These are phyloP conservation scores for Fraxinus floribunda DNA, from an alignment of 305 asterid species.

Conservation along the genomic window DNA sequence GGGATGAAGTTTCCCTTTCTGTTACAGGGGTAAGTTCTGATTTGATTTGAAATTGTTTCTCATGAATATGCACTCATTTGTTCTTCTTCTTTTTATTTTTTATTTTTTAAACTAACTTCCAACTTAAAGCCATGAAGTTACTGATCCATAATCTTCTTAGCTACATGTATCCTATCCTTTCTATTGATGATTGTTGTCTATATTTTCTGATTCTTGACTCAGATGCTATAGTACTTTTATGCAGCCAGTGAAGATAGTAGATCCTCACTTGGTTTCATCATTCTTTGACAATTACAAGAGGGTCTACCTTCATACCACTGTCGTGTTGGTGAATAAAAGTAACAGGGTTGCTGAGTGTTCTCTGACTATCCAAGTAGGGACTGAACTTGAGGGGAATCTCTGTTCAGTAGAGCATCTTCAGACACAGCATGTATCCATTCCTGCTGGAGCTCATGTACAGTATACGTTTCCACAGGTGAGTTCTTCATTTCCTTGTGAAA, in stretches of 20 bases:
- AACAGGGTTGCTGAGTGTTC: conserved; percentile 59
- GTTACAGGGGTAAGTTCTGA: conserved; percentile 79
- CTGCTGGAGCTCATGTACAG: conserved; percentile 54
- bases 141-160: conserved; percentile 1
- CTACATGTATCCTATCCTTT: not conserved
- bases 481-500: conserved; percentile 20
- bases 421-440: conserved; percentile 53
- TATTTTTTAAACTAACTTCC: no score
- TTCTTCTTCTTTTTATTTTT: not conserved
- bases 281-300: conserved; percentile 67
- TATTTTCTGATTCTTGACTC: conserved; percentile 30
- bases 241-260: conserved; percentile 96
- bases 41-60: conserved; percentile 12
- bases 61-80: not conserved
- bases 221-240: conserved; percentile 26
- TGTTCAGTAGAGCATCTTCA: conserved; percentile 70
- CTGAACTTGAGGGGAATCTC: conserved; percentile 63
- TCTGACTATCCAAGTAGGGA: conserved; percentile 78
- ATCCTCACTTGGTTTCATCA: conserved; percentile 90
- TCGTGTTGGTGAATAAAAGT: conserved; percentile 70
- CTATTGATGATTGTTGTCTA: conserved; percentile 6
- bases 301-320: conserved; percentile 69
- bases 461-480: conserved; percentile 81
- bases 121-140: not conserved
- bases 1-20: conserved; percentile 94